Percentiles rank a stretch among this genome's conserved stretches.
phyloP scores from a whole-genome alignment of 2,329 filamentous ascomycete genomes.

The Aurifilum marmelostoma region DNA sequence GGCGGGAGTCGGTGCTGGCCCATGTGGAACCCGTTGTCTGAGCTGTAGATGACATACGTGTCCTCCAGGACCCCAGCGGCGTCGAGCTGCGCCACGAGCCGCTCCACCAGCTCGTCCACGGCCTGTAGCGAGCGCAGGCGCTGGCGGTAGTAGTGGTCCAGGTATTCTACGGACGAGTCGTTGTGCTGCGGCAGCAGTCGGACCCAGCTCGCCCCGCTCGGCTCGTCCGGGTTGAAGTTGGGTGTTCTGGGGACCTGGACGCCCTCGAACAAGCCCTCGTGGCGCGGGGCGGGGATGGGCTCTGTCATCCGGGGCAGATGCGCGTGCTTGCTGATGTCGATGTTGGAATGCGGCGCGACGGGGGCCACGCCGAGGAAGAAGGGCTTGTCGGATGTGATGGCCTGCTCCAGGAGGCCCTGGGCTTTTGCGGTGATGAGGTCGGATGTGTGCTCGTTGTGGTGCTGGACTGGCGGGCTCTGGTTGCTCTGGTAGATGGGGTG shows the following conservation, averaged over 20 bases:
- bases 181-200: constrained; percentile 43
- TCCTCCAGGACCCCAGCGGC: constrained; percentile 63
- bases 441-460: constrained; percentile 57
- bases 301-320: constrained; percentile 44
- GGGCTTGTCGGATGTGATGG: constrained; percentile 50
- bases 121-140: constrained; percentile 56
- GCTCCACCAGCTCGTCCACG: constrained; percentile 58
- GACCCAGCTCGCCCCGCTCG: constrained; percentile 51
- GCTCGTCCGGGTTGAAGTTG: constrained; percentile 66
- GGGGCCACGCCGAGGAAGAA: constrained; percentile 66
- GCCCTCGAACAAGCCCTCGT: constrained; percentile 62
- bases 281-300: constrained; percentile 60
- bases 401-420: constrained; percentile 57
- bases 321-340: constrained; percentile 56
- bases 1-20: constrained; percentile 61
- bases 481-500: constrained; percentile 68
- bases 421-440: constrained; percentile 59
- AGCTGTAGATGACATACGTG: constrained; percentile 61
- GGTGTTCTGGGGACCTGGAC: constrained; percentile 63
- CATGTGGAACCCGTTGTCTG: constrained; percentile 64
- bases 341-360: constrained; percentile 59
- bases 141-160: constrained; percentile 55
- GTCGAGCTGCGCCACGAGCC: constrained; percentile 48
- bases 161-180: constrained; percentile 45
- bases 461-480: constrained; percentile 54